Base-by-base conservation (phyloP, 2,329 filamentous ascomycete species). In the Colletotrichum sp. region DNA sequence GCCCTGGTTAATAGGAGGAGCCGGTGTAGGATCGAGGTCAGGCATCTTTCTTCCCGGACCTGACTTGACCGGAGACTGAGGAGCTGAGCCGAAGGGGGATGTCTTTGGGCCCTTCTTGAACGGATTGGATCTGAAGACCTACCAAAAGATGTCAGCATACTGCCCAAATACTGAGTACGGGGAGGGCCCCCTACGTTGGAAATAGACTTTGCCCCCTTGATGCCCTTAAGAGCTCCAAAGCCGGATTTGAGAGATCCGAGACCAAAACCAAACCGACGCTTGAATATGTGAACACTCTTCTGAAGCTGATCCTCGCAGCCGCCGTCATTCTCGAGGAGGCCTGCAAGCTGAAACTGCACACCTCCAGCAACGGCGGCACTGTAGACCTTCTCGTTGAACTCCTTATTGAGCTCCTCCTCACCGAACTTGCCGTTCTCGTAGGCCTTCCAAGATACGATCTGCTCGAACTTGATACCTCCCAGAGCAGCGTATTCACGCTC, bases 361-460 rank as follows among this genome's bases (percentile, higher is more conserved):
- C 39, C 64, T 13, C 39, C 64, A 55, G 36, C 18, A 4, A 1
- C 39, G 12, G 26, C 8, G 12, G 8, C 2, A 0, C 39, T 12
- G 64, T 52, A 67, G 16, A 28, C 49, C 6, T 15, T 7, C 18
- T 52, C 13, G 64, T 21, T 21, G 64, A 30, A 67, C 2, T 18
- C 28, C 39, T 26, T 26, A 21, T 72, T 68, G n/a, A 16, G 2
- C 9, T 60, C 16, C n/a, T 72, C 63, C 34, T 72, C 44, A 3
- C 57, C 66, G 5, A 9, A 30, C 18, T 26, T 39, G 24, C 34
- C 28, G 39, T 55, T 39, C 12, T 10, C 24, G 21, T 63, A n/a
- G 16, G 32, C 57, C 8, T 2, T 70, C 71, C 71, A 69, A 32
- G 36, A 18, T 13, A 74, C 32, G n/a, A 70, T 74, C 32, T 74